Evolutionary conservation across 345 rosid species (phyloP).

Genomic region (Eucalyptus curtisii): DNA sequence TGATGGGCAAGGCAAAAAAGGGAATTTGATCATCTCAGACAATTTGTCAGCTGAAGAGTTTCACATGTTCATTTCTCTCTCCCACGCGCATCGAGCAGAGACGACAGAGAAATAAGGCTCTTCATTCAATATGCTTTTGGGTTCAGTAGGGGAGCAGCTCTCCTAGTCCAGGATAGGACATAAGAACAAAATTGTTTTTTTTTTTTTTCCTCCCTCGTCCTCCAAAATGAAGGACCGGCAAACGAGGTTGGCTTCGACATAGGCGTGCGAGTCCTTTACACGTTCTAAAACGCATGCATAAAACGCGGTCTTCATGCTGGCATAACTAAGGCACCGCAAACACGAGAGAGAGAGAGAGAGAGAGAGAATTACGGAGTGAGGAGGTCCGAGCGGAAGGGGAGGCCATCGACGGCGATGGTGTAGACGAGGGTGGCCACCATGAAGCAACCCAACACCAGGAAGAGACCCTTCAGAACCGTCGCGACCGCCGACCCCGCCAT

Average conservation of each 20-base stretch:
- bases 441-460: slow-evolving; percentile 23
- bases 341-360: background rate
- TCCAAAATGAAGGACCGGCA: background rate
- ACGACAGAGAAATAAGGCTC: background rate
- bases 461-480: slow-evolving; percentile 27
- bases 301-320: background rate
- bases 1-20: background rate
- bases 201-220: background rate
- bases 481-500: slow-evolving; percentile 28
- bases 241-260: background rate
- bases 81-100: background rate
- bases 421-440: slow-evolving; percentile 50
- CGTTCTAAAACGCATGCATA: background rate
- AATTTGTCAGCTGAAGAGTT: background rate
- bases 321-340: background rate
- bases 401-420: slow-evolving; percentile 52
- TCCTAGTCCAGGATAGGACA: background rate
- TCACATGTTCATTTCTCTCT: background rate
- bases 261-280: background rate
- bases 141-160: background rate
- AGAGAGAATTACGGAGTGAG: slow-evolving; percentile 50
- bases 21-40: background rate
- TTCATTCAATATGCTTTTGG: background rate
- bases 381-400: slow-evolving; percentile 57
- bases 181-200: background rate